A percentile compares a stretch with the other conserved stretches of the same genome.
These are phyloP conservation scores for Typha latifolia DNA, from an alignment of 176 grass and related monocot species.

Conservation along the genomic window DNA sequence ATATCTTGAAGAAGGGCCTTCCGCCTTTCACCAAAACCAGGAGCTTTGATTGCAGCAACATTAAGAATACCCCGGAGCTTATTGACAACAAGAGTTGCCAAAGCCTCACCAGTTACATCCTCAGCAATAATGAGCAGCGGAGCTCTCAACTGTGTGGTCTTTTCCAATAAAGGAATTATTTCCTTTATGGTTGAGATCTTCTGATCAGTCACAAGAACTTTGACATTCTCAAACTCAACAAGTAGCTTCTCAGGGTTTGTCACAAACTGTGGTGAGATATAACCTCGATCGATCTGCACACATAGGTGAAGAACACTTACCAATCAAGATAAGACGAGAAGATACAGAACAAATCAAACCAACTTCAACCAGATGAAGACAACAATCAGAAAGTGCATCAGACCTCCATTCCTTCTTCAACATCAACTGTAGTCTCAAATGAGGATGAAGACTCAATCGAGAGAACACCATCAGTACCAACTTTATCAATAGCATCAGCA, in stretches of 20 bases:
- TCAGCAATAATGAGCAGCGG: conserved; percentile 85
- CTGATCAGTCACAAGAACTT: conserved; percentile 80
- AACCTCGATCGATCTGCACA: conserved; percentile 83
- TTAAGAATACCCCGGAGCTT: conserved; percentile 85
- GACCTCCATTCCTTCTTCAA: conserved; percentile 78
- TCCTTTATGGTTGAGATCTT: conserved; percentile 94
- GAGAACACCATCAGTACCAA: conserved; percentile 52
- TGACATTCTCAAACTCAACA: conserved; percentile 80
- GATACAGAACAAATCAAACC: too few species aligned
- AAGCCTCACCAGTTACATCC: conserved; percentile 73
- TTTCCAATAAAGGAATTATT: conserved; percentile 78
- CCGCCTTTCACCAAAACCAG: conserved; percentile 82
- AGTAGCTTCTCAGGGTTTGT: conserved; percentile 78
- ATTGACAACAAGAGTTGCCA: conserved; percentile 85
- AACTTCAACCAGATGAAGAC: too few species aligned
- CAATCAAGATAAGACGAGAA: not conserved
- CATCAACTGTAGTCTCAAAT: conserved; percentile 53
- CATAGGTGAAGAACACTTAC: too few species aligned
- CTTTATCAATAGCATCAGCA: conserved; percentile 58
- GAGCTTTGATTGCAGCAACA: conserved; percentile 91
- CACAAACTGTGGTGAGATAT: conserved; percentile 85
- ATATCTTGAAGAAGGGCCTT: conserved; percentile 92
- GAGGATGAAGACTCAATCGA: conserved; percentile 60
- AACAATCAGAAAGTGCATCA: not conserved
- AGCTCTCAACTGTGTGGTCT: conserved; percentile 70